Evolutionary conservation across 129 eudicot genomes (phyloP).

Genomic region (Escallonia rubra): DNA sequence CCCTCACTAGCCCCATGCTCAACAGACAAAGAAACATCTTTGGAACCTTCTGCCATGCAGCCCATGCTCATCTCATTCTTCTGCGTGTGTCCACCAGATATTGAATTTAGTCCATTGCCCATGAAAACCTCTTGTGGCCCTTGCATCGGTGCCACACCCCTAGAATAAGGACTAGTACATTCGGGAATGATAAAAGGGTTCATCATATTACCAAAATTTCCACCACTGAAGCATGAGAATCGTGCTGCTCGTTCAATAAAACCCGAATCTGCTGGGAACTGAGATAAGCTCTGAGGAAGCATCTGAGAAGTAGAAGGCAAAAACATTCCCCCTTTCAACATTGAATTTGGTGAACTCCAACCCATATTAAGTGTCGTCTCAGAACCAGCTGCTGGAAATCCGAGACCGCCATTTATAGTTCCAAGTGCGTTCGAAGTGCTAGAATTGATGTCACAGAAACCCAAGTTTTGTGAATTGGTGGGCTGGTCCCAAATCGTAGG

Average conservation of each 20-base stretch:
- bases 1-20: slow-evolving; percentile 37
- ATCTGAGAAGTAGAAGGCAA: slow-evolving; percentile 38
- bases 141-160: slow-evolving; percentile 30
- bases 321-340: slow-evolving; percentile 43
- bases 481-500: slow-evolving; percentile 58
- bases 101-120: slow-evolving; percentile 35
- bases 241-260: slow-evolving; percentile 78
- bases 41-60: slow-evolving; percentile 23
- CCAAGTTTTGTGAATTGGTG: slow-evolving; percentile 41
- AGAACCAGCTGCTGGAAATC: slow-evolving; percentile 17
- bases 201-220: slow-evolving; percentile 56
- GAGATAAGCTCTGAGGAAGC: slow-evolving; percentile 54
- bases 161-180: slow-evolving; percentile 27
- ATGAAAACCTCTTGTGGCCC: slow-evolving; percentile 41
- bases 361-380: slow-evolving; percentile 21
- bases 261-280: slow-evolving; percentile 71
- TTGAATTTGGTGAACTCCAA: slow-evolving; percentile 44
- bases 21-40: slow-evolving; percentile 29
- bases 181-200: slow-evolving; percentile 48
- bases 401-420: slow-evolving; percentile 27
- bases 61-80: slow-evolving; percentile 14
- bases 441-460: slow-evolving; percentile 41
- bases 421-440: slow-evolving; percentile 41
- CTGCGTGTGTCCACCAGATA: slow-evolving; percentile 24
- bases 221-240: slow-evolving; percentile 69